These are phyloP conservation scores for Arthroderma sp. DNA, from an alignment of 2,329 filamentous ascomycete genomes.

Conservation along the genomic window DNA sequence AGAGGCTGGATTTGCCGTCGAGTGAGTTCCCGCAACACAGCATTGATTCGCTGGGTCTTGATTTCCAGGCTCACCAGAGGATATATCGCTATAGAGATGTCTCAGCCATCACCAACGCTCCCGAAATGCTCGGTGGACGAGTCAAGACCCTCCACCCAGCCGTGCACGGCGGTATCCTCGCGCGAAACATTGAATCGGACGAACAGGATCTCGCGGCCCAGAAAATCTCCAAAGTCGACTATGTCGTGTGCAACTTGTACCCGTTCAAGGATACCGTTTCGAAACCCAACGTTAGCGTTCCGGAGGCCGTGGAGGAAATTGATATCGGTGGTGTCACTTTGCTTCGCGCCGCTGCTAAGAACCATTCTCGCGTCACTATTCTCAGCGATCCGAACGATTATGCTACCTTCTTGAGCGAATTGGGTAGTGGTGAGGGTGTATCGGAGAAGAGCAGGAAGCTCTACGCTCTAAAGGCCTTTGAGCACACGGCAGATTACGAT, in stretches of 20 bases:
- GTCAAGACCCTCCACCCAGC: conserved; percentile 96
- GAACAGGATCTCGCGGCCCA: conserved; percentile 93
- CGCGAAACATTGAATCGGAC: conserved; percentile 84
- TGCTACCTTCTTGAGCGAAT: conserved; percentile 80
- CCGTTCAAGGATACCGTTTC: conserved; percentile 98
- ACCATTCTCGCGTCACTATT: conserved; percentile 89
- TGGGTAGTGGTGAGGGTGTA: conserved; percentile 67
- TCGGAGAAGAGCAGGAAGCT: conserved; percentile 71
- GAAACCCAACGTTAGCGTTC: conserved; percentile 92
- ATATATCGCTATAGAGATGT: conserved; percentile 54
- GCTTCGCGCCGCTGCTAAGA: conserved; percentile 93
- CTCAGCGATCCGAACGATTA: conserved; percentile 91
- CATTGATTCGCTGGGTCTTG: neutral
- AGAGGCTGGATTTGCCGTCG: conserved; percentile 87
- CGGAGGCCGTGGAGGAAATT: conserved; percentile 96
- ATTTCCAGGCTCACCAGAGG: neutral
- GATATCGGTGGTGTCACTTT: conserved; percentile 97
- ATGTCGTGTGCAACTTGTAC: conserved; percentile 95
- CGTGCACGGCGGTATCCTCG: conserved; percentile 73
- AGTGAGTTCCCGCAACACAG: conserved; percentile 44
- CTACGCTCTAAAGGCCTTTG: conserved; percentile 94
- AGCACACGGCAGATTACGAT: conserved; percentile 96
- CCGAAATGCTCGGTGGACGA: conserved; percentile 86
- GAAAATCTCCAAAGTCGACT: conserved; percentile 91
- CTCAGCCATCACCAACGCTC: conserved; percentile 89